These are phyloP conservation scores for Leptographium radiaticola DNA, from an alignment of 2,329 filamentous ascomycete genomes.

Conservation along the genomic window DNA sequence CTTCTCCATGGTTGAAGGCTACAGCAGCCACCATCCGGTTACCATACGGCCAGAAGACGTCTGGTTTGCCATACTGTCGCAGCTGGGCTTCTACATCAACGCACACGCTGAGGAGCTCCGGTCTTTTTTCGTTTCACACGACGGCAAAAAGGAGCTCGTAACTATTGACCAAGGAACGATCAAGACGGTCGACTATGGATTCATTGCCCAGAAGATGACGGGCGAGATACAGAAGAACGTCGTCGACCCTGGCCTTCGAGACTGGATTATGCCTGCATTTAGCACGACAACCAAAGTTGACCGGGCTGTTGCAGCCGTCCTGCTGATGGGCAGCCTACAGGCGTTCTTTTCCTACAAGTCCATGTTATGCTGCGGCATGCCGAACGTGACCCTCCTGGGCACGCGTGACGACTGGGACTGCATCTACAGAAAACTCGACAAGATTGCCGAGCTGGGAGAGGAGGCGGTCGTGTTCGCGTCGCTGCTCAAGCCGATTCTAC, in stretches of 20 bases:
- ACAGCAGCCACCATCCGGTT: constrained; percentile 28
- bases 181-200: constrained; percentile 14
- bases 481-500: constrained; percentile 11
- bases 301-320: constrained; percentile 25
- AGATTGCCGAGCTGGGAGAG: constrained; percentile 7
- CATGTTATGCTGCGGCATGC: constrained; percentile 30
- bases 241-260: constrained; percentile 23
- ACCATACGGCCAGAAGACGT: constrained; percentile 34
- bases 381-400: constrained; percentile 34
- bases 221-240: constrained; percentile 27
- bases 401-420: constrained; percentile 29
- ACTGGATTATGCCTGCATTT: constrained; percentile 39
- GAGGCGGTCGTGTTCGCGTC: constrained; percentile 11
- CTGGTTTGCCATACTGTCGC: constrained; percentile 30
- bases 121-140: too few relatives aligned
- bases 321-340: constrained; percentile 39
- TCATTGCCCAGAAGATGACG: constrained; percentile 22
- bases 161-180: constrained; percentile 6
- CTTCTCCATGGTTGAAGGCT: constrained; percentile 17
- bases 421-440: constrained; percentile 9
- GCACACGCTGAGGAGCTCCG: too few relatives aligned
- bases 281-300: constrained; percentile 34
- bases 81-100: too few relatives aligned
- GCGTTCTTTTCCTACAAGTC: constrained; percentile 30
- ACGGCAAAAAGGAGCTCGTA: background rate